Evolutionary conservation across 1,139 yeast species (phyloP).

Genomic region (Suhomyces bokatorum): DNA sequence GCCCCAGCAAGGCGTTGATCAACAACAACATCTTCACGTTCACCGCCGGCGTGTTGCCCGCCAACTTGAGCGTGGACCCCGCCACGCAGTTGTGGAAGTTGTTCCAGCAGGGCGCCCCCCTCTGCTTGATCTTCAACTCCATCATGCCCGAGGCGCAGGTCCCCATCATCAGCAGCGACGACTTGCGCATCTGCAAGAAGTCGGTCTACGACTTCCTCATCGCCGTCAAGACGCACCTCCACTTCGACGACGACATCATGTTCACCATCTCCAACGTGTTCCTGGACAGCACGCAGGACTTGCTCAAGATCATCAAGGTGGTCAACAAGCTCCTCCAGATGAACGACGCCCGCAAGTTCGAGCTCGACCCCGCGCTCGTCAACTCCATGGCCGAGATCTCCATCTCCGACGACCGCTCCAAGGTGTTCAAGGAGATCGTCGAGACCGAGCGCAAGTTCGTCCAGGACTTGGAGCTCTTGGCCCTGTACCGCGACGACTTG

Average conservation of each 20-base stretch:
- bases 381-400: constrained; percentile 25
- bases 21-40: constrained; percentile 53
- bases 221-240: constrained; percentile 79
- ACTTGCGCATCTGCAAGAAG: constrained; percentile 80
- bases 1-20: constrained; percentile 17
- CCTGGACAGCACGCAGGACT: constrained; percentile 76
- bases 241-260: constrained; percentile 69
- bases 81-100: constrained; percentile 88
- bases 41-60: constrained; percentile 75
- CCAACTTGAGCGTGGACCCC: constrained; percentile 78
- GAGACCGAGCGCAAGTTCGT: constrained; percentile 92
- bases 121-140: constrained; percentile 78
- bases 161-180: constrained; percentile 68
- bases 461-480: constrained; percentile 78
- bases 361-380: constrained; percentile 7
- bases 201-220: constrained; percentile 87
- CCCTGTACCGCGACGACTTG: constrained; percentile 67
- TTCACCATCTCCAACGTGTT: constrained; percentile 91
- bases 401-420: constrained; percentile 59
- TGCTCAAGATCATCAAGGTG: constrained; percentile 69
- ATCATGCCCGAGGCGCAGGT: constrained; percentile 40
- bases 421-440: constrained; percentile 80
- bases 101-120: constrained; percentile 89
- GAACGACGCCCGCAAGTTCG: constrained; percentile 23
- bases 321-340: constrained; percentile 63